Percentiles rank a stretch among this genome's conserved stretches.
These are phyloP conservation scores for Euryodendron excelsum DNA, from an alignment of 148 eudicot species.

Conservation along the genomic window DNA sequence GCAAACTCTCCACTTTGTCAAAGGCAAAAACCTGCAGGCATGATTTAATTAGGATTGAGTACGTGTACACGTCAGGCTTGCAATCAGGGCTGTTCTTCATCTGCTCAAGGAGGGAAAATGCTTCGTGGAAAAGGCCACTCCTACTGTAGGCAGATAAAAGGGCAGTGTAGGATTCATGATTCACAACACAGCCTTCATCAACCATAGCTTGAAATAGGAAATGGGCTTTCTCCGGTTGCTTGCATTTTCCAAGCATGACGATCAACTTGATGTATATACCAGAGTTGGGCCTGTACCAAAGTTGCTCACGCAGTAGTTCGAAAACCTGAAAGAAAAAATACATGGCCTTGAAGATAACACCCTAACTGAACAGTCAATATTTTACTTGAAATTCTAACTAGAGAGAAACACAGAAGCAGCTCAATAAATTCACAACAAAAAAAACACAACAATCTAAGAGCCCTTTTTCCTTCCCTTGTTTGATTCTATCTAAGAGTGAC, in stretches of 20 bases:
- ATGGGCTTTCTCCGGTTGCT: constrained; percentile 78
- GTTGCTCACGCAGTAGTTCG: constrained; percentile 81
- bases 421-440: neutral
- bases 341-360: neutral
- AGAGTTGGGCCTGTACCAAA: constrained; percentile 80
- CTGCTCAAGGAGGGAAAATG: constrained; percentile 68
- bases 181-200: constrained; percentile 77
- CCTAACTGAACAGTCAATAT: neutral
- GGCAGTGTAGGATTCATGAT: constrained; percentile 80
- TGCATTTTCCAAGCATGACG: constrained; percentile 95
- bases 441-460: neutral
- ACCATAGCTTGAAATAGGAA: constrained; percentile 65
- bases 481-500: too few relatives aligned
- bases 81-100: constrained; percentile 68
- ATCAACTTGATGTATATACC: constrained; percentile 80
- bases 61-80: constrained; percentile 79
- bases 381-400: neutral
- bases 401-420: neutral
- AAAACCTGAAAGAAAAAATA: constrained; percentile 53
- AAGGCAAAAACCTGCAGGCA: constrained; percentile 66
- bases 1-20: constrained; percentile 57
- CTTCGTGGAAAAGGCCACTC: constrained; percentile 66
- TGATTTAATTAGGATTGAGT: constrained; percentile 80
- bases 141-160: constrained; percentile 86
- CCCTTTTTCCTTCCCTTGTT: too few relatives aligned